Evolutionary conservation across 2,329 filamentous ascomycete genomes (phyloP), one percentile per base, ranked within the genome.

Genomic region (Ascochyta viciae-villosae): DNA sequence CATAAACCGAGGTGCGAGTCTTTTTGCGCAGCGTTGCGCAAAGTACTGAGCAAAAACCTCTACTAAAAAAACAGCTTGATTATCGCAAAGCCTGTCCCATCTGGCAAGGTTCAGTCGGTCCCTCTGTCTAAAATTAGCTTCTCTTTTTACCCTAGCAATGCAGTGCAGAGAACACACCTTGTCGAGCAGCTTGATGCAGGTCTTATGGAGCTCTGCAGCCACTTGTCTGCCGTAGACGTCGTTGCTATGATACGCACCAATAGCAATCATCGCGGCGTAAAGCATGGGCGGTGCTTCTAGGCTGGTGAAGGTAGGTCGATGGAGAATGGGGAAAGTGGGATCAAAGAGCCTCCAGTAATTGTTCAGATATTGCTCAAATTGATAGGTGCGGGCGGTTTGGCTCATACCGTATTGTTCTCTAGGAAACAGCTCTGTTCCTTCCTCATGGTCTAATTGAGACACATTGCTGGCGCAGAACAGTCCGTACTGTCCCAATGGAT

Each of bases 261-360:
- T 70, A 5, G 78, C 75, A 38, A 80, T 65, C 67, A 81, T 77
- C n/a, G 78, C 74, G 23, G 78, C 76, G 38, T 67, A 71, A n/a
- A 81, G 70, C 62, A 81, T 71, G 12, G 78, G 78, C n/a, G 76
- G 72, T n/a, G 67, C 61, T 41, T 56, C 63, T 53, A 72, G 48
- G 55, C 71, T 40, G 48, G 68, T 60, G 70, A 77, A 76, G 44
- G 76, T 74, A 65, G 74, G 67, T 65, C 69, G 74, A 70, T 80
- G 77, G 57, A 81, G 57, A 54, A 81, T 54, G 53, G 79, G 77
- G 68, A 76, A 79, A 61, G 72, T 60, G 60, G 78, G 76, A 69
- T 81, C 77, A 64, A 80, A 75, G 61, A 71, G 68, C 59, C 70
- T 74, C 78, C 78, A 81, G 70, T 76, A 81, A 64, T 75, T 73